Evolutionary conservation across 495 filamentous ascomycete genomes (phyloP), one percentile per base, ranked within the genome.

Genomic region (Neurospora sp.): DNA sequence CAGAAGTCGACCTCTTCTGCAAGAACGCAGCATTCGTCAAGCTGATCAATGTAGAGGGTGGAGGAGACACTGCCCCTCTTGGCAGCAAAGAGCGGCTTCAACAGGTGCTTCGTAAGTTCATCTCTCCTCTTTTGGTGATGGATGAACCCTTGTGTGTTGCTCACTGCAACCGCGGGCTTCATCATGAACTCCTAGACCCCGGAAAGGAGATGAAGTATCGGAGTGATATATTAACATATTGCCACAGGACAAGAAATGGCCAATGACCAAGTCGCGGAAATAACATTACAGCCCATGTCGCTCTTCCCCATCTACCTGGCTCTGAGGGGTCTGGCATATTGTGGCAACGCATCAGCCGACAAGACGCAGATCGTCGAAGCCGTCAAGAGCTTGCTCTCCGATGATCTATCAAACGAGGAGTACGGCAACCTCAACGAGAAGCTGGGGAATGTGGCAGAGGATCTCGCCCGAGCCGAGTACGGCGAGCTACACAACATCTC

Each of bases 21-120:
- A 97, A 96, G 83, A 94, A 96, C 73, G 93, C 96, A 70, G 93
- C 93, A 72, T 94, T 95, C 79, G 92, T 98, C 77, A 96, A 96
- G 82, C 86, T 97, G 44, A 91, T 98, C 42, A 88, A 89, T 73
- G 80, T 82, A 72, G 81, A 81, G 18, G 77, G 73, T 69, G 78
- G 78, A 70, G 70, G 59, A 23, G 70, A 54, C 70, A 71, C 31
- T 23, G 71, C 66, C 37, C 69, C 72, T 23, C 71, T 62, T 70
- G 74, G 70, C 69, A 75, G 48, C 54, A 72, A 73, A 70, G 77
- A 79, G 72, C 79, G 77, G 39, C 75, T 83, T 18, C 76, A 71
- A 44, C 40, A 74, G 73, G 80, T 81, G 59, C 75, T 77, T 20
- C 81, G 82, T 83, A 77, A 78, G 82, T 77, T 71, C 18, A 46